phyloP scores from a whole-genome alignment of 73 alveolate genomes.

The Durusdinium trenchii region DNA sequence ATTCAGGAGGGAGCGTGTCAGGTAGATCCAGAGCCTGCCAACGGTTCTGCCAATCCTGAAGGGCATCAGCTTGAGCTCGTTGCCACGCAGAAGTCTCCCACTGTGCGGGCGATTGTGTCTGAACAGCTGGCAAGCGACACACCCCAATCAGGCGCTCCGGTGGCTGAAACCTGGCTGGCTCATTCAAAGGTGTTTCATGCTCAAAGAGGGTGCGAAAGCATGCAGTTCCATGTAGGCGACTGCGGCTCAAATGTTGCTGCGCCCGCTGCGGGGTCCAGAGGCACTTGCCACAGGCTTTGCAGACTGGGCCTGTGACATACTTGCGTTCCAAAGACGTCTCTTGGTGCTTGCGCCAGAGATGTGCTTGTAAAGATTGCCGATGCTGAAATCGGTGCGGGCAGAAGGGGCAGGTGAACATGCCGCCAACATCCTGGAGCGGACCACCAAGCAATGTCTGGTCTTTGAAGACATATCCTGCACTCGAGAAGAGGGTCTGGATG shows the following conservation, averaged over 20 bases:
- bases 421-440: neutral
- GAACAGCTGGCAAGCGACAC: neutral
- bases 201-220: neutral
- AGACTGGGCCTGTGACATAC: neutral
- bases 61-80: neutral
- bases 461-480: neutral
- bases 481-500: neutral
- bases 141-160: neutral
- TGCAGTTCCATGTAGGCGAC: neutral
- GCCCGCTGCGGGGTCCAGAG: neutral
- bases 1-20: neutral
- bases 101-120: neutral
- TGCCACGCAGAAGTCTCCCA: neutral
- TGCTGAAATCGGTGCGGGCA: neutral
- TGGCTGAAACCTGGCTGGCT: neutral
- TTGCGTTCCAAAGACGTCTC: neutral
- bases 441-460: no score
- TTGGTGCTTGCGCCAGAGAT: neutral
- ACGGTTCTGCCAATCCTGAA: neutral
- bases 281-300: neutral
- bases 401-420: neutral
- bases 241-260: neutral
- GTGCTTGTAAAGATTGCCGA: neutral
- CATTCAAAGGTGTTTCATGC: neutral
- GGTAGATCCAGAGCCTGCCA: neutral